These are phyloP conservation scores for Kregervanrija delftensis DNA, from an alignment of 805 yeast species.

Conservation along the genomic window DNA sequence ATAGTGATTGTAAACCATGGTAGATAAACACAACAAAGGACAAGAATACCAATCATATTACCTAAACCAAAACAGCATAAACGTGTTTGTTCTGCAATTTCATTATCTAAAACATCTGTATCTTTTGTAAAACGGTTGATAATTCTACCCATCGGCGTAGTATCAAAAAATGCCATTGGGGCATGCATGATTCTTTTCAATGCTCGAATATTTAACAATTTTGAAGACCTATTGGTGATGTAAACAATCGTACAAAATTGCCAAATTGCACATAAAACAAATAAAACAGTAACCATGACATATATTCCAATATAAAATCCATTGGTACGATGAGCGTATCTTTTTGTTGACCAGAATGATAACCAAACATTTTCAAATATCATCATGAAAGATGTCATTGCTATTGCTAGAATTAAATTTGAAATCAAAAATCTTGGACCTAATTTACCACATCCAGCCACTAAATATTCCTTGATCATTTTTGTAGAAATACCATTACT, in stretches of 20 bases:
- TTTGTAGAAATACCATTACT: slow-evolving; percentile 32
- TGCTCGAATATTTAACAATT: slow-evolving; percentile 53
- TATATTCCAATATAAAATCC: slow-evolving; percentile 68
- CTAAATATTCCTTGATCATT: slow-evolving; percentile 45
- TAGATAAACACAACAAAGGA: slow-evolving; percentile 40
- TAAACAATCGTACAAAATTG: slow-evolving; percentile 43
- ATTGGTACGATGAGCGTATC: slow-evolving; percentile 39
- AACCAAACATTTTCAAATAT: slow-evolving; percentile 70
- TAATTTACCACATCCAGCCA: slow-evolving; percentile 48
- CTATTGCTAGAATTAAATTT: slow-evolving; percentile 12
- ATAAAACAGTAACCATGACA: slow-evolving; percentile 48
- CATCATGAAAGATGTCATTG: slow-evolving; percentile 40
- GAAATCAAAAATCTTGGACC: slow-evolving; percentile 25
- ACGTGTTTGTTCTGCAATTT: slow-evolving; percentile 64
- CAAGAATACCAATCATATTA: slow-evolving; percentile 23
- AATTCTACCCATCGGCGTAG: slow-evolving; percentile 83
- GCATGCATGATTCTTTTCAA: slow-evolving; percentile 57
- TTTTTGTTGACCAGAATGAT: slow-evolving; percentile 66
- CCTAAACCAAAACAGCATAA: slow-evolving; percentile 48
- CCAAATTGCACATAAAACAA: slow-evolving; percentile 36
- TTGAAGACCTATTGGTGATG: slow-evolving; percentile 48
- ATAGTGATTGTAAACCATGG: slow-evolving; percentile 60
- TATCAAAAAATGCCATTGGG: slow-evolving; percentile 78
- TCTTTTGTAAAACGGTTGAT: slow-evolving; percentile 83
- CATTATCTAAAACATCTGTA: slow-evolving; percentile 77